phyloP scores from a whole-genome alignment of 139 green algal species.

The Coelastrella sp. region DNA sequence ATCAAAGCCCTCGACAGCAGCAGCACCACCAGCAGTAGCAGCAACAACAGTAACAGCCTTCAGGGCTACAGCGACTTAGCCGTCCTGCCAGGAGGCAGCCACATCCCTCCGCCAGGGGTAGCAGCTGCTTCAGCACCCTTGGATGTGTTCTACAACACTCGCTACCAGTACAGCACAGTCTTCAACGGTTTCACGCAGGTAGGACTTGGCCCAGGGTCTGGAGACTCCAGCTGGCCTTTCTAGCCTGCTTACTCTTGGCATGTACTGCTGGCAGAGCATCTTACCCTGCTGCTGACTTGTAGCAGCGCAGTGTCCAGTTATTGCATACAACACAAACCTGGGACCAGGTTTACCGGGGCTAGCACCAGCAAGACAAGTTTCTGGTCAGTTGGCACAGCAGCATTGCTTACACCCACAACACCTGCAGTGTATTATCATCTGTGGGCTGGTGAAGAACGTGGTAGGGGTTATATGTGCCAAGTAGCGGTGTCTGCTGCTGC shows the following conservation, averaged over 20 bases:
- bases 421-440: too few relatives aligned
- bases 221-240: too few relatives aligned
- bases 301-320: too few relatives aligned
- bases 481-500: not conserved
- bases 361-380: too few relatives aligned
- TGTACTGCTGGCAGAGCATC: not conserved
- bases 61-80: slow-evolving; percentile 7
- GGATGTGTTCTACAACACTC: slow-evolving; percentile 3
- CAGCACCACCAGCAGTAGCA: not conserved
- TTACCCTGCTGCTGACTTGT: not conserved
- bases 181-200: slow-evolving; percentile 40
- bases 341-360: too few relatives aligned
- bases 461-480: not conserved
- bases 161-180: not conserved
- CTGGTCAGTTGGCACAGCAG: not conserved
- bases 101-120: not conserved
- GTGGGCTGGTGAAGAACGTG: not conserved
- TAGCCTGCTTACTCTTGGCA: not conserved
- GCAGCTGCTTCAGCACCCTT: not conserved
- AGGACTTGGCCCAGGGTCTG: not conserved
- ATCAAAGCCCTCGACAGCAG: too few relatives aligned
- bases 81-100: slow-evolving; percentile 21
- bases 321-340: too few relatives aligned
- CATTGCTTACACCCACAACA: not conserved
- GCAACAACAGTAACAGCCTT: not conserved